phyloP scores from a whole-genome alignment of 2,329 filamentous ascomycete genomes.

The Trichoderma sp. region DNA sequence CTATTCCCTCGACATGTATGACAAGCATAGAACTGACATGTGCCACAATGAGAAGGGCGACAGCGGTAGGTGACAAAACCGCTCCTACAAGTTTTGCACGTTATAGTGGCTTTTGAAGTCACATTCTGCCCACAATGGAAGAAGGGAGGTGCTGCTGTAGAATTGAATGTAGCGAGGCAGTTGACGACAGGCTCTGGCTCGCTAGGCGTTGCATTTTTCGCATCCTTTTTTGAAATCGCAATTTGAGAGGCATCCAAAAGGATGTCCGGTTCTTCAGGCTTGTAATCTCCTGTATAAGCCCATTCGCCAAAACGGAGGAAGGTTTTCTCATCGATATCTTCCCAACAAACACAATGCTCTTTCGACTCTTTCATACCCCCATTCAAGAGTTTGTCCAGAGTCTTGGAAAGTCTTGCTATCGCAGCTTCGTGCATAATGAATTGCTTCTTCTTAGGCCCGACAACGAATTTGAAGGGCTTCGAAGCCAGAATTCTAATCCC shows the following conservation, averaged over 20 bases:
- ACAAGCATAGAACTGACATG: too few species aligned
- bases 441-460: background rate
- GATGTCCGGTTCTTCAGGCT: background rate
- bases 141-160: too few species aligned
- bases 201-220: too few species aligned
- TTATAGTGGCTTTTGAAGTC: too few species aligned
- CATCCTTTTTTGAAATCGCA: background rate
- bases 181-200: too few species aligned
- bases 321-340: background rate
- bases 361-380: background rate
- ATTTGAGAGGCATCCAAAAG: background rate
- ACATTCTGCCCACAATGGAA: too few species aligned
- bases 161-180: too few species aligned
- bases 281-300: background rate
- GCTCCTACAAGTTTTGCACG: too few species aligned
- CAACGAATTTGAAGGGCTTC: background rate
- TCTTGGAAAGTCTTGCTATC: background rate
- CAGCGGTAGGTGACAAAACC: too few species aligned
- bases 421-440: background rate
- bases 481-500: background rate
- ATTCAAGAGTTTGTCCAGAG: background rate
- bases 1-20: too few species aligned
- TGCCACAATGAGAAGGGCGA: too few species aligned
- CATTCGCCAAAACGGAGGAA: slow-evolving; percentile 1
- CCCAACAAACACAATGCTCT: background rate